Conservation (phyloP, 805 yeast species). For the Jamesozyma lodderae region DNA sequence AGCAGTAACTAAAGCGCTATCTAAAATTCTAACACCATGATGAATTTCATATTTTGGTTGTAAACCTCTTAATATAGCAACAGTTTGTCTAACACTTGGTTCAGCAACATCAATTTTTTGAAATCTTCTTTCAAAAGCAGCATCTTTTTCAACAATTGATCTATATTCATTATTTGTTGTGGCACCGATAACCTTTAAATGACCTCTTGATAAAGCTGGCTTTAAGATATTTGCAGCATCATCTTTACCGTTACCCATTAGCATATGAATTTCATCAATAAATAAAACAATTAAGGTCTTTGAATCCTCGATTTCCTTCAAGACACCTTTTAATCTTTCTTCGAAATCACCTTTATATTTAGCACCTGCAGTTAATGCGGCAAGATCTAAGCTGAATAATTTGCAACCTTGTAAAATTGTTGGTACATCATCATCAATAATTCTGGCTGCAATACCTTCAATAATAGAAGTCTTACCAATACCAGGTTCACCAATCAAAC, state of each 20-base stretch:
- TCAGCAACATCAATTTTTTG: slow-evolving; percentile 95
- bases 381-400: slow-evolving; percentile 82
- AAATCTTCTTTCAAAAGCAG: slow-evolving; percentile 97
- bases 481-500: slow-evolving; percentile 97
- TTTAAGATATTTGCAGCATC: slow-evolving; percentile 95
- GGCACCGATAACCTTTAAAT: slow-evolving; percentile 96
- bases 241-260: slow-evolving; percentile 97
- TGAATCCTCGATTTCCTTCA: slow-evolving; percentile 86
- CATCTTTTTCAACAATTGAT: slow-evolving; percentile 87
- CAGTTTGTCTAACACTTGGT: slow-evolving; percentile 84
- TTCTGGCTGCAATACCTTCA: slow-evolving; percentile 97
- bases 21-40: slow-evolving; percentile 94
- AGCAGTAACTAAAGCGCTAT: slow-evolving; percentile 87
- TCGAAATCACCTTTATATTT: slow-evolving; percentile 98
- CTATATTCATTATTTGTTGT: slow-evolving; percentile 94
- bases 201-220: slow-evolving; percentile 95
- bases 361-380: slow-evolving; percentile 97
- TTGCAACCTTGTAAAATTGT: slow-evolving; percentile 71
- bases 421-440: slow-evolving; percentile 93
- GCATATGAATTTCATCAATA: slow-evolving; percentile 97
- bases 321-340: slow-evolving; percentile 93
- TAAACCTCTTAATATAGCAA: slow-evolving; percentile 91
- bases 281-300: slow-evolving; percentile 79
- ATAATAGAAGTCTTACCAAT: slow-evolving; percentile 98
- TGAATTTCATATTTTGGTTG: slow-evolving; percentile 94